These are phyloP conservation scores for Breviolum minutum DNA, from an alignment of 73 alveolate species.

Conservation along the genomic window DNA sequence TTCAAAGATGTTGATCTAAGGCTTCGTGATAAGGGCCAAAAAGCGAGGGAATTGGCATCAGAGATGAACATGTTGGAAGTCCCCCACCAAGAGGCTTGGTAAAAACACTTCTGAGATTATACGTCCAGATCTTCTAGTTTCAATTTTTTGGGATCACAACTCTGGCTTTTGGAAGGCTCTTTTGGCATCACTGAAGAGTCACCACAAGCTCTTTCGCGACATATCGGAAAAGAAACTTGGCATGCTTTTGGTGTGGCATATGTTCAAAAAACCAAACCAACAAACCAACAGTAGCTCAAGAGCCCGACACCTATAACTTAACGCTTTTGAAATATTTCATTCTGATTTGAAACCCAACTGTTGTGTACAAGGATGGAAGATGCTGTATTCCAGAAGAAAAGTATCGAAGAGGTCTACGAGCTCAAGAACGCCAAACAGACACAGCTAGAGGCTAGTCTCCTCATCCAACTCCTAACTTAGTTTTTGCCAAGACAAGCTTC, in stretches of 20 bases:
- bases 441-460: not conserved
- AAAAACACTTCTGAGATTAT: not conserved
- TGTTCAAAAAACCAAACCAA: not conserved
- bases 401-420: not conserved
- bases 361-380: not conserved
- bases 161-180: not conserved
- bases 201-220: not conserved
- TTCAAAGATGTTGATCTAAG: not conserved
- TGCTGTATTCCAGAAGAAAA: not conserved
- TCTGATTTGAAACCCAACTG: no score
- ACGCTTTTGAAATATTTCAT: not conserved
- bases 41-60: not conserved
- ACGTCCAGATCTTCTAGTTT: not conserved
- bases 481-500: not conserved
- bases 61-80: not conserved
- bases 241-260: not conserved
- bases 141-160: not conserved
- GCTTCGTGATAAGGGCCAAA: not conserved
- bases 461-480: not conserved
- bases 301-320: not conserved
- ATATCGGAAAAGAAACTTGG: not conserved
- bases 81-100: slow-evolving; percentile 1
- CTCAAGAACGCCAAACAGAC: not conserved
- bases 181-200: not conserved
- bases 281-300: no score